Evolutionary conservation across 2,329 filamentous ascomycete species (phyloP).

Genomic region (Kalaharituber pfeilii): DNA sequence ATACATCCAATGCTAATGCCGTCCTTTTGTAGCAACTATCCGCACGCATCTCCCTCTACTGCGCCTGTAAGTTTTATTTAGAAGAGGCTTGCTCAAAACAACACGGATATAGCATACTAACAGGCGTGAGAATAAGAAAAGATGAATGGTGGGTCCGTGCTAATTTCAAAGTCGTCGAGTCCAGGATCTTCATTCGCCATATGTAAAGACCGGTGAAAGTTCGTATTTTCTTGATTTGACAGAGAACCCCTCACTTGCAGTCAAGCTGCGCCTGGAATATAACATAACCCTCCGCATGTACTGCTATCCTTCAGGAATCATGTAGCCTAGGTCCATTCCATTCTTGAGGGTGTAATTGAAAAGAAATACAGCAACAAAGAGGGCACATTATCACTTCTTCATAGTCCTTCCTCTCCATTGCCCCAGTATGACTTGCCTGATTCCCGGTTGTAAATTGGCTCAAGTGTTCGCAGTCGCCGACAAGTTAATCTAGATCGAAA

Average conservation of each 20-base stretch:
- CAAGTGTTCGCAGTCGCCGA: neutral
- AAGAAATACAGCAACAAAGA: neutral
- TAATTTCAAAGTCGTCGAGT: neutral
- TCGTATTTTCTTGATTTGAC: neutral
- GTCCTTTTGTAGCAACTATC: no score
- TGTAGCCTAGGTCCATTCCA: neutral
- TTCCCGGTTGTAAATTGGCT: neutral
- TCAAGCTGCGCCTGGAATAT: neutral
- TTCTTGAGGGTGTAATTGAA: neutral
- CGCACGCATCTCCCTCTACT: no score
- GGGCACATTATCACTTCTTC: neutral
- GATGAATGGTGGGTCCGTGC: neutral
- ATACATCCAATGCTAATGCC: no score
- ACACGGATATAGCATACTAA: no score
- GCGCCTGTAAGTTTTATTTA: no score
- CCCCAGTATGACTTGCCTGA: neutral
- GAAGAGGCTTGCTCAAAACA: no score
- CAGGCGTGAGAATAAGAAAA: no score
- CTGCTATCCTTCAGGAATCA: neutral
- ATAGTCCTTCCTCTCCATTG: neutral
- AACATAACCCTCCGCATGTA: no score
- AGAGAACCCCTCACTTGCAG: neutral
- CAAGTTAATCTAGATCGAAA: neutral
- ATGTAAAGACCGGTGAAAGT: neutral
- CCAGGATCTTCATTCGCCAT: constrained; percentile 1